Conservation (phyloP, 192 early-diverging fungal genomes). For the Obelidium mucronatum region DNA sequence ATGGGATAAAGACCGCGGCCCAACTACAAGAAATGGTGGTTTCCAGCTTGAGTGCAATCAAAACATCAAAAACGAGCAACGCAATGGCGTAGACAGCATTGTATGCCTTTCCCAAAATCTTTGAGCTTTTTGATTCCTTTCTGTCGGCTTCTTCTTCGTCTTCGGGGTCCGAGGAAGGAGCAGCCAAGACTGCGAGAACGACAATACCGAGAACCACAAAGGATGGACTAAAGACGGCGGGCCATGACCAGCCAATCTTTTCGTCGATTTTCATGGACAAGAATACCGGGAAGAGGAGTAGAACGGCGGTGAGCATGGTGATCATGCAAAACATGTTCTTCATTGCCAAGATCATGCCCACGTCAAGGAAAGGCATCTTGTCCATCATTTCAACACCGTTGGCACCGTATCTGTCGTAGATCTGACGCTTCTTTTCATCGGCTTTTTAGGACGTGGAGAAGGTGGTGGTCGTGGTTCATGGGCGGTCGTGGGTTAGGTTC, state of each 20-base stretch:
- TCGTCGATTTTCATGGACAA: slow-evolving; percentile 79
- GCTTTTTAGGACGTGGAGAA: slow-evolving; percentile 39
- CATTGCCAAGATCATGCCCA: slow-evolving; percentile 50
- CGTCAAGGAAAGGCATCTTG: slow-evolving; percentile 54
- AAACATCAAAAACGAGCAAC: slow-evolving; percentile 78
- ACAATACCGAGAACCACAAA: slow-evolving; percentile 74
- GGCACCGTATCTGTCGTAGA: slow-evolving; percentile 88
- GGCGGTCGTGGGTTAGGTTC: too few relatives aligned
- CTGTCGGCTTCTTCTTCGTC: slow-evolving; percentile 57
- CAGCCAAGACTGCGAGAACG: slow-evolving; percentile 42
- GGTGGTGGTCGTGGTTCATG: background rate
- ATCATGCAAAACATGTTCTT: slow-evolving; percentile 47
- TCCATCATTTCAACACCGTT: slow-evolving; percentile 55
- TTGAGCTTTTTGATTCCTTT: slow-evolving; percentile 40
- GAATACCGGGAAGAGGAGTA: slow-evolving; percentile 86
- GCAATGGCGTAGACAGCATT: slow-evolving; percentile 55
- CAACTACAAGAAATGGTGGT: slow-evolving; percentile 65
- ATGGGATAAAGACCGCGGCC: slow-evolving; percentile 78
- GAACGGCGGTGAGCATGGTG: slow-evolving; percentile 55
- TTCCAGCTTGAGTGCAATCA: slow-evolving; percentile 78
- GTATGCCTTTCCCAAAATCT: slow-evolving; percentile 21
- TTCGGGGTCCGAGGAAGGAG: slow-evolving; percentile 21
- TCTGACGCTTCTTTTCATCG: slow-evolving; percentile 75
- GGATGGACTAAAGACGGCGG: slow-evolving; percentile 81
- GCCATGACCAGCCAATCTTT: slow-evolving; percentile 72